Base-by-base conservation (phyloP, 1,139 yeast genomes). In the Schwanniomyces etchellsii region DNA sequence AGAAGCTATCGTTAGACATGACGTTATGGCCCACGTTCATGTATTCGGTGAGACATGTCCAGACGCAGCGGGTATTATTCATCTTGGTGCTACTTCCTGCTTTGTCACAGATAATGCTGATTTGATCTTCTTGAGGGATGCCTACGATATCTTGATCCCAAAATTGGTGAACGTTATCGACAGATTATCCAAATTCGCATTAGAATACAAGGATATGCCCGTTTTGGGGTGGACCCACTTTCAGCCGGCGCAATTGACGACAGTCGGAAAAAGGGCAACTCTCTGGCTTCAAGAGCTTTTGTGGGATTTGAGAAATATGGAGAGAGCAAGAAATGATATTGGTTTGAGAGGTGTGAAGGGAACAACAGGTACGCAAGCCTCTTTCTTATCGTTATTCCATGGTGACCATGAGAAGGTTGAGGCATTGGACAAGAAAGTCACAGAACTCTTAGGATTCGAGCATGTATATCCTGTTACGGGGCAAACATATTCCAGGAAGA, bases 291-390 rank as follows among this genome's bases (percentile, higher is more conserved):
- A 91, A 69, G 99, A 91, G 61, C 71, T 93, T 48, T 71, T 91
- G 51, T 91, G 98, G 98, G 99, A 91, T 64, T 75, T 91, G 60
- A 78, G 98, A 67, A 93, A 93, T 67, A 75, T 91, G 65, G 81
- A 75, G 46, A 82, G 99, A 62, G 97, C 97, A 33, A 81, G 98
- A 67, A 83, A 91, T 54, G 98, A 91, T 57, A 64, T 91, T 45
- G 98, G 98, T 27, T 74, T 91, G 50, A 81, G 99, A 64, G 99
- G 99, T 55, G 98, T 89, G 46, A 91, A 91, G 70, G 99, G 99
- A 53, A 91, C 99, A 36, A 91, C 99, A 29, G 99, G 99, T 60
- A 91, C 99, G 29, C 99, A 91, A 65, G 98, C 85, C 33, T 89
- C 97, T 2, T 91, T 91, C 74, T 70, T 91, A 53, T 75, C 97